Percentiles rank a stretch among this genome's conserved stretches.
phyloP scores from a whole-genome alignment of 192 early-diverging fungal species.

The Ambispora gerdemannii region DNA sequence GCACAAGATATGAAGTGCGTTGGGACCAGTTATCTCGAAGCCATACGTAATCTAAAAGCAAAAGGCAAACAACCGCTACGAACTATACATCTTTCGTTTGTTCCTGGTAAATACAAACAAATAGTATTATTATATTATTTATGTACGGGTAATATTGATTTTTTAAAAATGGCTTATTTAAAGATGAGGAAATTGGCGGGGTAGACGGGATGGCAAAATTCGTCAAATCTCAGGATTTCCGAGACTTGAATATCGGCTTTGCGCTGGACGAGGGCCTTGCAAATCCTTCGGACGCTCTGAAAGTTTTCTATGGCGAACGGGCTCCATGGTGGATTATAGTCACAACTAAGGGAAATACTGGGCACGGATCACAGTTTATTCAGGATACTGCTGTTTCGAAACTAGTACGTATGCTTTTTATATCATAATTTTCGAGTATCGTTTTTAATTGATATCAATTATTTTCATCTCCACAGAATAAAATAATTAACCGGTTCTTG shows the following conservation, averaged over 20 bases:
- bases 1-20: constrained; percentile 94
- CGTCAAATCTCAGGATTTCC: constrained; percentile 65
- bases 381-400: constrained; percentile 66
- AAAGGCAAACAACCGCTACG: constrained; percentile 55
- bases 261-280: constrained; percentile 85
- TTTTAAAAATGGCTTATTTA: neutral
- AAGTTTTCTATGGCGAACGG: constrained; percentile 84
- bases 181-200: constrained; percentile 85
- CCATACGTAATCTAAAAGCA: constrained; percentile 60
- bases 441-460: neutral
- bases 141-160: neutral
- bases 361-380: constrained; percentile 85
- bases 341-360: constrained; percentile 66
- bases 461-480: constrained; percentile 9
- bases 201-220: constrained; percentile 71
- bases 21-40: constrained; percentile 77
- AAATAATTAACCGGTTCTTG: constrained; percentile 65
- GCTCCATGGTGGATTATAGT: constrained; percentile 82
- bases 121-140: neutral
- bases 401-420: constrained; percentile 43
- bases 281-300: constrained; percentile 58
- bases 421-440: neutral
- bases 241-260: constrained; percentile 72
- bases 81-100: constrained; percentile 75
- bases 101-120: constrained; percentile 52